Conservation (phyloP, 176 grass and related monocot genomes). For the Thinopyrum elongatum region DNA sequence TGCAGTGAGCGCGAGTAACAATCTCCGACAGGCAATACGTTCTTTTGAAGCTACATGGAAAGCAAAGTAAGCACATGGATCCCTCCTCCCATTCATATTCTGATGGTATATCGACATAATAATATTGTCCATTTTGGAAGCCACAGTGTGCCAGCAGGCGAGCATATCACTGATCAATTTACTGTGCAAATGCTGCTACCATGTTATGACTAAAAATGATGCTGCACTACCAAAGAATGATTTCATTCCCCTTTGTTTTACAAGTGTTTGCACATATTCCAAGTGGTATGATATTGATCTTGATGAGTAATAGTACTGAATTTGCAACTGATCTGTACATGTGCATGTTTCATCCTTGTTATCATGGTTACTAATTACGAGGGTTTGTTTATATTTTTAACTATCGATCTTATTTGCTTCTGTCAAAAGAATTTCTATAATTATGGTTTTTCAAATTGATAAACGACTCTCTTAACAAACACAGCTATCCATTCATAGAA, state of each 20-base stretch:
- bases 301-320: not conserved
- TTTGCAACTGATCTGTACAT: not conserved
- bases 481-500: too few species aligned
- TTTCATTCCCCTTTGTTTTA: too few species aligned
- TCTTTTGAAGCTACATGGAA: conserved; percentile 75
- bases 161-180: not conserved
- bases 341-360: too few species aligned
- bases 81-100: not conserved
- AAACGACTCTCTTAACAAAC: conserved; percentile 3
- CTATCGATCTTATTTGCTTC: not conserved
- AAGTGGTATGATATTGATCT: not conserved
- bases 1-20: conserved; percentile 37
- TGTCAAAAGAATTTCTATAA: too few species aligned
- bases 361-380: too few species aligned
- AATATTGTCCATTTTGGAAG: too few species aligned
- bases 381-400: not conserved
- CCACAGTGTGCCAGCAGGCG: too few species aligned
- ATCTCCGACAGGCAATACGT: conserved; percentile 72
- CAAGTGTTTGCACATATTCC: not conserved
- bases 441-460: not conserved
- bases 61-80: conserved; percentile 44
- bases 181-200: not conserved
- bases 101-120: not conserved
- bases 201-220: too few species aligned
- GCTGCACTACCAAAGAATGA: not conserved